These are phyloP conservation scores for Cladosporium oxysporum DNA, from an alignment of 2,329 filamentous ascomycete species.

Conservation along the genomic window DNA sequence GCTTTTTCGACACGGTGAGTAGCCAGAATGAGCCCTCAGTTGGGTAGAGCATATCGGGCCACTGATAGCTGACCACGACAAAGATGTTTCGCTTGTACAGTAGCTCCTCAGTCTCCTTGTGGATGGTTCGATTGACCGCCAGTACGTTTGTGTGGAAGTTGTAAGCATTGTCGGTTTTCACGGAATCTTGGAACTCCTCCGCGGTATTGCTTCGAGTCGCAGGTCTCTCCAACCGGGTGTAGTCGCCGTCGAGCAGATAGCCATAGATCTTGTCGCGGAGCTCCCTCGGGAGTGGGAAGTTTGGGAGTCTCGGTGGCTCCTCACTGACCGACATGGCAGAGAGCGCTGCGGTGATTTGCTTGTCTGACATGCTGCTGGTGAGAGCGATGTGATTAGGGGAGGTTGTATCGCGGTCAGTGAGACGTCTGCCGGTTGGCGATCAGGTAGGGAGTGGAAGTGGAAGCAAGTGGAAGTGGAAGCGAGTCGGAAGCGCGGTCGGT, in stretches of 20 bases:
- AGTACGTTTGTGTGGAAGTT: conserved; percentile 23
- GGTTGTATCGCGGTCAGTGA: background rate
- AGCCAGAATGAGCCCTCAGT: background rate
- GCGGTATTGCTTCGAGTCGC: too few relatives aligned
- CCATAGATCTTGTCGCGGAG: conserved; percentile 27
- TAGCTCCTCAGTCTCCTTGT: conserved; percentile 25
- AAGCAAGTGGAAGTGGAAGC: background rate
- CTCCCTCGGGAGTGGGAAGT: conserved; percentile 27
- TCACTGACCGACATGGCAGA: background rate
- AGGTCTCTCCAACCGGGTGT: background rate
- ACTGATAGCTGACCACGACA: conserved; percentile 21
- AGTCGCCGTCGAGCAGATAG: conserved; percentile 25
- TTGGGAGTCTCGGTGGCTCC: background rate
- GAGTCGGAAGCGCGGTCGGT: background rate
- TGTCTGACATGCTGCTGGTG: background rate
- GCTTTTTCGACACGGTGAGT: too few relatives aligned
- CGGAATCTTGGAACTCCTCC: background rate
- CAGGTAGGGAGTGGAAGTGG: background rate
- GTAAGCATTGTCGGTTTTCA: background rate
- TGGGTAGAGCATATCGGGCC: too few relatives aligned
- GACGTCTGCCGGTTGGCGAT: background rate
- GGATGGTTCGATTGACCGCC: conserved; percentile 26
- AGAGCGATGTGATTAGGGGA: background rate
- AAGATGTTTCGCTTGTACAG: conserved; percentile 24
- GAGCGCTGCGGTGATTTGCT: background rate